phyloP scores from a whole-genome alignment of 495 filamentous ascomycete genomes.

The Melanomma pulvis-pyrius region DNA sequence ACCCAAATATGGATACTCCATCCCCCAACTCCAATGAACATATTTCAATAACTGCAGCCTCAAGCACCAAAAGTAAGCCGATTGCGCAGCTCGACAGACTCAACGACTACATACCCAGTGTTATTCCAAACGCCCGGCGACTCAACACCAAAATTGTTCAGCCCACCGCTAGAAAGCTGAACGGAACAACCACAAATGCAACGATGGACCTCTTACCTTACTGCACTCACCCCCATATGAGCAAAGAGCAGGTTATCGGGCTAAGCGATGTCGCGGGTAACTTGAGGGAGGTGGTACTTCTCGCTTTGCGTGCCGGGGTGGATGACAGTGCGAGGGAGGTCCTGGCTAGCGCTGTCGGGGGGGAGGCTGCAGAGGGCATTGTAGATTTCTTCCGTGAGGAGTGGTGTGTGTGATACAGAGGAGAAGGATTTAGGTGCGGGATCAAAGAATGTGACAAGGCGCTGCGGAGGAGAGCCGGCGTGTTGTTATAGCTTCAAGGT shows the following conservation, averaged over 20 bases:
- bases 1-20: too few species aligned
- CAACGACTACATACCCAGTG: neutral
- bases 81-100: too few species aligned
- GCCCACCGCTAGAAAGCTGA: neutral
- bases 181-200: neutral
- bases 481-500: too few species aligned
- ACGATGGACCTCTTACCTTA: slow-evolving; percentile 37
- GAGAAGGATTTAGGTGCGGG: too few species aligned
- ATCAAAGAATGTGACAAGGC: too few species aligned
- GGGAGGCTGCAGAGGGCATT: slow-evolving; percentile 32
- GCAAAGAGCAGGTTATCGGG: slow-evolving; percentile 33
- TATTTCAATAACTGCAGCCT: too few species aligned
- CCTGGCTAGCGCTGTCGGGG: slow-evolving; percentile 33
- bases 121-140: neutral
- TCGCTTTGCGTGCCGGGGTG: slow-evolving; percentile 17
- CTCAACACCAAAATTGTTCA: neutral
- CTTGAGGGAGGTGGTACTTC: slow-evolving; percentile 14
- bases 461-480: too few species aligned
- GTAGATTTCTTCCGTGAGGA: slow-evolving; percentile 43
- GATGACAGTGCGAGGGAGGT: slow-evolving; percentile 11
- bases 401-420: slow-evolving; percentile 30
- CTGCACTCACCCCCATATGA: slow-evolving; percentile 38
- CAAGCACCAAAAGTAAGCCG: too few species aligned
- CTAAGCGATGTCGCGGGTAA: slow-evolving; percentile 37
- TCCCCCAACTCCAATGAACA: too few species aligned